Percentiles rank a stretch among this genome's conserved stretches.
phyloP scores from a whole-genome alignment of 2,329 filamentous ascomycete species.

The Dryadomyces quercus-mongolicae region DNA sequence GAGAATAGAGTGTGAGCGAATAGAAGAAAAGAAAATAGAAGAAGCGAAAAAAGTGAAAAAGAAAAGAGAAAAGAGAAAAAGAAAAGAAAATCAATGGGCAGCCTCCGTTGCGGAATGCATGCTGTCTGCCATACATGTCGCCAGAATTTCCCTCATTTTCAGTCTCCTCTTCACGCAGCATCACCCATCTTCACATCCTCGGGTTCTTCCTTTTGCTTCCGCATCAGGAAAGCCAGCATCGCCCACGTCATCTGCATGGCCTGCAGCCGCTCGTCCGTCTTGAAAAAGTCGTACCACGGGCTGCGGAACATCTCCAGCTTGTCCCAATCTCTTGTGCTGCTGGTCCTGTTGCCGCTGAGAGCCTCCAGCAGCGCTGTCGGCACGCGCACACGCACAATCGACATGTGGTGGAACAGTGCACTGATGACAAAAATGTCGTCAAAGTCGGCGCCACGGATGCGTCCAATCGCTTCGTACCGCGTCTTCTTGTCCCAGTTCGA shows the following conservation, averaged over 20 bases:
- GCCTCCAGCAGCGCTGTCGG: constrained; percentile 39
- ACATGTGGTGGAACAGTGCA: constrained; percentile 49
- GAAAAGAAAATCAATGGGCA: not conserved
- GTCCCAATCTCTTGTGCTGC: constrained; percentile 32
- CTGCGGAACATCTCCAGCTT: constrained; percentile 44
- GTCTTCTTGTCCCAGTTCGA: constrained; percentile 49
- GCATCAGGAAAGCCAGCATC: constrained; percentile 49
- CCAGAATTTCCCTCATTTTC: not conserved
- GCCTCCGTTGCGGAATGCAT: not conserved
- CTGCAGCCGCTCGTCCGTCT: constrained; percentile 37
- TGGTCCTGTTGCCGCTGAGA: constrained; percentile 30
- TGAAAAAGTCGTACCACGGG: constrained; percentile 49
- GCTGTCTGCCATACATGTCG: not conserved
- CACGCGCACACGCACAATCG: constrained; percentile 45
- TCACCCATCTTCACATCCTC: not conserved
- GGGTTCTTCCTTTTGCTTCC: constrained; percentile 20
- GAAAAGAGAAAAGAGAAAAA: not conserved
- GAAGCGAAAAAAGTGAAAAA: not conserved
- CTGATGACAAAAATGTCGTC: constrained; percentile 53
- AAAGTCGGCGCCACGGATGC: constrained; percentile 29
- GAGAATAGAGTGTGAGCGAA: no score
- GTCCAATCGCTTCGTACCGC: constrained; percentile 45
- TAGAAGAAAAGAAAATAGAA: not conserved
- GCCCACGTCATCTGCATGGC: constrained; percentile 47
- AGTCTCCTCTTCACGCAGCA: not conserved